These are phyloP conservation scores for Trifolium dubium DNA, from an alignment of 306 rosid genomes.

Conservation along the genomic window DNA sequence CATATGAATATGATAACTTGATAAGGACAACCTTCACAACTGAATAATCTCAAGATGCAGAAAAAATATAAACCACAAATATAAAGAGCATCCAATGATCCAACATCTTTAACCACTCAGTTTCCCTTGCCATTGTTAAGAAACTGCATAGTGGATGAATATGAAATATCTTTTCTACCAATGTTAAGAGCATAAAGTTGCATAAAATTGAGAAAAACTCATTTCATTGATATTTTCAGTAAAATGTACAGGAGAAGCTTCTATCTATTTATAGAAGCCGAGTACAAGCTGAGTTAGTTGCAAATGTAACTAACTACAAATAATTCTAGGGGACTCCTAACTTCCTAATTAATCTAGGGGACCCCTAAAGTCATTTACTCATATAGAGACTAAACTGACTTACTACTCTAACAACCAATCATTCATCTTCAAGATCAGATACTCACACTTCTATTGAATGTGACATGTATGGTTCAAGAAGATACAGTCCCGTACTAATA, in stretches of 20 bases:
- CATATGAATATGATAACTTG: constrained; percentile 28
- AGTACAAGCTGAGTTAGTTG: too few relatives aligned
- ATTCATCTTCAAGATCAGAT: constrained; percentile 18
- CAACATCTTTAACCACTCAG: constrained; percentile 37
- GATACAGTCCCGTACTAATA: constrained; percentile 4
- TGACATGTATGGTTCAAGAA: constrained; percentile 26
- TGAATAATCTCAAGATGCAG: constrained; percentile 23
- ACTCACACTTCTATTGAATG: constrained; percentile 24
- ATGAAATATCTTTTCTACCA: constrained; percentile 13
- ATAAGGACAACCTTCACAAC: constrained; percentile 30
- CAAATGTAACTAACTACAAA: too few relatives aligned
- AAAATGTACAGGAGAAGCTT: too few relatives aligned
- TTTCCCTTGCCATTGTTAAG: constrained; percentile 28
- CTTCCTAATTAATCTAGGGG: too few relatives aligned
- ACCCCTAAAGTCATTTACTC: too few relatives aligned
- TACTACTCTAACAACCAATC: not conserved
- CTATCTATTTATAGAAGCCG: too few relatives aligned
- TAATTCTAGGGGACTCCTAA: too few relatives aligned
- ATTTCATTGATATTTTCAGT: too few relatives aligned
- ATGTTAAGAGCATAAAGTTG: not conserved
- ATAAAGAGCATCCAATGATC: constrained; percentile 28
- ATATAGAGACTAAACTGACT: too few relatives aligned
- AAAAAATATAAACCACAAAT: constrained; percentile 20
- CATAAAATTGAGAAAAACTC: too few relatives aligned
- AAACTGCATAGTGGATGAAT: constrained; percentile 17